phyloP scores from a whole-genome alignment of 1,139 yeast genomes.

The Yamadazyma triangularis region DNA sequence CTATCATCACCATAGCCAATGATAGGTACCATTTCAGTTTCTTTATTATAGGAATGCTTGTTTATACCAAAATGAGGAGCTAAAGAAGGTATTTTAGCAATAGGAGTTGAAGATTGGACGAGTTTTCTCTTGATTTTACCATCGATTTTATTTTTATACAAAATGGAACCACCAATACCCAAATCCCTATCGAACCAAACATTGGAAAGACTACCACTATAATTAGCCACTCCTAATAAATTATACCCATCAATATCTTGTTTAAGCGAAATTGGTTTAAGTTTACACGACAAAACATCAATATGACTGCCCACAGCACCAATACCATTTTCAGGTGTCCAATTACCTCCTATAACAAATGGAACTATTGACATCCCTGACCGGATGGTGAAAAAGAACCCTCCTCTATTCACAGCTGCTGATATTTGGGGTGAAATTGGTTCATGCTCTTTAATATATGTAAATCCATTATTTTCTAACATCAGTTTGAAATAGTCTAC shows the following conservation, averaged over 20 bases:
- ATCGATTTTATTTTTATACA: conserved; percentile 26
- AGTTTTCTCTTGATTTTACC: conserved; percentile 36
- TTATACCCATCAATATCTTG: conserved; percentile 54
- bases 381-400: conserved; percentile 48
- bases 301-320: conserved; percentile 60
- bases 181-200: conserved; percentile 66
- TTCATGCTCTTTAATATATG: conserved; percentile 47
- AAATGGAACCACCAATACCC: conserved; percentile 60
- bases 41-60: conserved; percentile 51
- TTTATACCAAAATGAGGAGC: conserved; percentile 63
- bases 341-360: conserved; percentile 51
- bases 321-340: conserved; percentile 55
- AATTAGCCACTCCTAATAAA: conserved; percentile 62
- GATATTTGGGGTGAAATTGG: conserved; percentile 33
- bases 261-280: conserved; percentile 54
- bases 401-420: conserved; percentile 16
- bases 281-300: conserved; percentile 53
- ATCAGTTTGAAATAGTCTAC: conserved; percentile 39
- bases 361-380: conserved; percentile 55
- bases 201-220: conserved; percentile 53
- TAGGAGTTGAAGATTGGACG: conserved; percentile 58
- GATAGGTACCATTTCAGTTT: conserved; percentile 61
- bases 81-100: conserved; percentile 60
- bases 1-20: conserved; percentile 42
- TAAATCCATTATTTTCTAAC: conserved; percentile 49